phyloP scores from a whole-genome alignment of 139 green algal species.

The Coelastrella sp. region DNA sequence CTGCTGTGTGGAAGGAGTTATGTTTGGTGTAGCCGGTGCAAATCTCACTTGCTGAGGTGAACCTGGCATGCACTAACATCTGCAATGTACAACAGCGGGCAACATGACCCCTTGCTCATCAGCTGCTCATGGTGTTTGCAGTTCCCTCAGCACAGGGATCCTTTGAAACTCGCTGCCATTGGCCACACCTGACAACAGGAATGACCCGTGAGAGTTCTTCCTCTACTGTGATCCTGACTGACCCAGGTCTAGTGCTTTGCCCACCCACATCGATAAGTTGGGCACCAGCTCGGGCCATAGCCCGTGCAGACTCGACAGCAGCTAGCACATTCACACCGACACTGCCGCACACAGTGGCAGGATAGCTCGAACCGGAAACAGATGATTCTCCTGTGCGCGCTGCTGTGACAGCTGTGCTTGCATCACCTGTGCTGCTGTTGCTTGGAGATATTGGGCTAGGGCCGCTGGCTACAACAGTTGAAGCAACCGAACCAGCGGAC shows the following conservation, averaged over 20 bases:
- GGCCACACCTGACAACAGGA: constrained; percentile 81
- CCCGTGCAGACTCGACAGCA: constrained; percentile 70
- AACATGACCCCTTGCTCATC: too few species aligned
- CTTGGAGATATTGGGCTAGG: neutral
- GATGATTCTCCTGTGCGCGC: neutral
- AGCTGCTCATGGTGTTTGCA: too few species aligned
- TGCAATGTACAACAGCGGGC: too few species aligned
- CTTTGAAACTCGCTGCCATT: neutral
- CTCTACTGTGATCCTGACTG: constrained; percentile 61
- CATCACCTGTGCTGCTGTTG: neutral
- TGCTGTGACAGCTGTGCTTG: neutral
- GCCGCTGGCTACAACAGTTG: neutral
- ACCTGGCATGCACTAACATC: too few species aligned
- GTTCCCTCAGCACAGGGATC: neutral
- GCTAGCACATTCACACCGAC: constrained; percentile 31
- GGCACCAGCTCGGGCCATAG: constrained; percentile 83
- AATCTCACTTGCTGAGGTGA: too few species aligned
- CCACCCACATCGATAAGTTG: constrained; percentile 95
- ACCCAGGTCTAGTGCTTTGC: constrained; percentile 93
- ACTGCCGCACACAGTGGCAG: neutral
- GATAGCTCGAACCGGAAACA: neutral
- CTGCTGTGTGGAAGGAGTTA: too few species aligned
- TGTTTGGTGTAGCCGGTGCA: too few species aligned
- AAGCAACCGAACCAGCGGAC: too few species aligned
- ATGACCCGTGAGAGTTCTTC: constrained; percentile 87